Conservation (phyloP, 2,329 filamentous ascomycete genomes). For the Fusarium metavorans region DNA sequence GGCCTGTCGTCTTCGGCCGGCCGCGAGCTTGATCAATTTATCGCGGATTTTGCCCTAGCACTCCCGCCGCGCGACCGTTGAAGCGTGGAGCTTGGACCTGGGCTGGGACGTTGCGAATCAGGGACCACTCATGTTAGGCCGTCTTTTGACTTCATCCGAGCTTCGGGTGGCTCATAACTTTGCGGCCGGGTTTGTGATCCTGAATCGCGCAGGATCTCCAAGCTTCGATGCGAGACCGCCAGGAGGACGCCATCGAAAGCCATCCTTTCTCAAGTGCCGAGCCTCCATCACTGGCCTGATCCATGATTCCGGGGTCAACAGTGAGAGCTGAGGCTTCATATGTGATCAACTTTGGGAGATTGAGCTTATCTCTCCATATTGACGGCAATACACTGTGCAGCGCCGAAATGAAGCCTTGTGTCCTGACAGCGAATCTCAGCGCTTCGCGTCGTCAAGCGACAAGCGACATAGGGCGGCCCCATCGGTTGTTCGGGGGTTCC, state of each 20-base stretch:
- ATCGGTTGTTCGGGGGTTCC: slow-evolving; percentile 26
- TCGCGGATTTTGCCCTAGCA: slow-evolving; percentile 27
- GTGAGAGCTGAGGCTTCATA: background rate
- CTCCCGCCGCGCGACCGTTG: slow-evolving; percentile 37
- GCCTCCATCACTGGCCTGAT: slow-evolving; percentile 11
- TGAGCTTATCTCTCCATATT: slow-evolving; percentile 17
- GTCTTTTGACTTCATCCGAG: slow-evolving; percentile 34
- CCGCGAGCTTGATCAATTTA: slow-evolving; percentile 23
- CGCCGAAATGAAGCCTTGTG: slow-evolving; percentile 26
- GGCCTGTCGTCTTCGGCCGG: slow-evolving; percentile 20
- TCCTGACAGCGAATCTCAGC: slow-evolving; percentile 32
- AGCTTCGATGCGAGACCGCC: slow-evolving; percentile 17
- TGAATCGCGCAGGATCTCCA: slow-evolving; percentile 37
- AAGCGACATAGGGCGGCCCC: slow-evolving; percentile 33
- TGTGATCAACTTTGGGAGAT: background rate
- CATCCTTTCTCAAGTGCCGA: background rate
- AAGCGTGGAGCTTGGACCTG: slow-evolving; percentile 28
- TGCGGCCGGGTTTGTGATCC: slow-evolving; percentile 14
- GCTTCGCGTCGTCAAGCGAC: slow-evolving; percentile 31
- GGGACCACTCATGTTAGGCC: slow-evolving; percentile 17
- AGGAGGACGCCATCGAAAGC: slow-evolving; percentile 2
- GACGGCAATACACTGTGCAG: slow-evolving; percentile 21
- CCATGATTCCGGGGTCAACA: background rate
- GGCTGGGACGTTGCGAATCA: slow-evolving; percentile 27
- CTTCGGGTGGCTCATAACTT: slow-evolving; percentile 29